These are phyloP conservation scores for Coniophora puteana DNA, from an alignment of 1,284 basidiomycete genomes.

Conservation along the genomic window DNA sequence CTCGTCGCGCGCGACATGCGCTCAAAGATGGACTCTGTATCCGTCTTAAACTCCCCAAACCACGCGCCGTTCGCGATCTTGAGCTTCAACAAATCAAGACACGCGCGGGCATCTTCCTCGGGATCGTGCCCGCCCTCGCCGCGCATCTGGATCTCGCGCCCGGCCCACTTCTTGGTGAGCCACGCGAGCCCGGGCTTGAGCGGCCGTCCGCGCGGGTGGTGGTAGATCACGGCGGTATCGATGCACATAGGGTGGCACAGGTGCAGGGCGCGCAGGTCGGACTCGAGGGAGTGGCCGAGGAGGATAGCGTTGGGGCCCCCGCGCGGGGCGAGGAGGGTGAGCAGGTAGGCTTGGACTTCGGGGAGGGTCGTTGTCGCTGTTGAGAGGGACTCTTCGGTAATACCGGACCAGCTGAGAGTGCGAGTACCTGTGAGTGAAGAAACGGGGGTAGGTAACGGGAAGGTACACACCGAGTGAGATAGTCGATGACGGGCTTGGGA, in stretches of 20 bases:
- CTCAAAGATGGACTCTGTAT: constrained; percentile 85
- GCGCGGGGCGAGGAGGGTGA: constrained; percentile 47
- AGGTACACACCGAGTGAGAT: constrained; percentile 70
- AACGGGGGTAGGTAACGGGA: neutral
- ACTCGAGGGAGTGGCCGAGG: constrained; percentile 92
- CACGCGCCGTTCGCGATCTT: constrained; percentile 77
- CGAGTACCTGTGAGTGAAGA: neutral
- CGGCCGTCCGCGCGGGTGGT: constrained; percentile 86
- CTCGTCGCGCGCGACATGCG: constrained; percentile 58
- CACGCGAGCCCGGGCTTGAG: constrained; percentile 91
- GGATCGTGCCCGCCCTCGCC: constrained; percentile 86
- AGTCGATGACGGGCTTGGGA: constrained; percentile 76
- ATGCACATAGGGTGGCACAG: constrained; percentile 82
- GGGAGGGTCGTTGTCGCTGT: constrained; percentile 71
- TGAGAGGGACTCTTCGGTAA: constrained; percentile 71
- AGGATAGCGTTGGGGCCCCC: constrained; percentile 73
- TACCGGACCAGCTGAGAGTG: constrained; percentile 81
- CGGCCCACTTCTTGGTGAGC: constrained; percentile 89
- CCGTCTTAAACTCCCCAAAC: constrained; percentile 83
- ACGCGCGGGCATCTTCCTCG: constrained; percentile 87
- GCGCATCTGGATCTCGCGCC: constrained; percentile 77
- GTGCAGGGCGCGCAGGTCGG: constrained; percentile 82
- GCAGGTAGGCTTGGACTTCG: constrained; percentile 70
- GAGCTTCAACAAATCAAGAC: constrained; percentile 75
- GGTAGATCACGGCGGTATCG: constrained; percentile 85